Percentiles rank a stretch among this genome's conserved stretches.
These are phyloP conservation scores for Cercospora zeina DNA, from an alignment of 2,329 filamentous ascomycete genomes.

Conservation along the genomic window DNA sequence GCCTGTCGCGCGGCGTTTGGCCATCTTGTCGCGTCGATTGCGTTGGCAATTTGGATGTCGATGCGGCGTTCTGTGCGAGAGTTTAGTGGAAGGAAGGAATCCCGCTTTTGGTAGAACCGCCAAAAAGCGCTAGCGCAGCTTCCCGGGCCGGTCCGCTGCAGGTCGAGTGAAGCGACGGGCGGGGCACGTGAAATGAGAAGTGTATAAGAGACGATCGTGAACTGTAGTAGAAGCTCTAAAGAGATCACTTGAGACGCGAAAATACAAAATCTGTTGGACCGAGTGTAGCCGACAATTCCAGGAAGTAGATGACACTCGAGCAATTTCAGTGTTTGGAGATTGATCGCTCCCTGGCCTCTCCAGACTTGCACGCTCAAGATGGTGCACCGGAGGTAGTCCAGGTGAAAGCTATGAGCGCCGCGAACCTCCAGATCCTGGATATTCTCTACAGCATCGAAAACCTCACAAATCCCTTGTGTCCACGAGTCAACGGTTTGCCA, in stretches of 20 bases:
- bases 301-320: neutral
- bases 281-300: neutral
- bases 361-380: neutral
- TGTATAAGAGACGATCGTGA: too few species aligned
- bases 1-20: neutral
- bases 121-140: too few species aligned
- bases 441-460: neutral
- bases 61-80: too few species aligned
- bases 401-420: neutral
- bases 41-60: too few species aligned
- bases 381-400: neutral
- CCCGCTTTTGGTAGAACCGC: too few species aligned
- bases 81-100: too few species aligned
- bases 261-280: too few species aligned
- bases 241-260: too few species aligned
- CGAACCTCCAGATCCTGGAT: neutral
- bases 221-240: too few species aligned
- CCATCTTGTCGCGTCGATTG: neutral
- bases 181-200: too few species aligned
- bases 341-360: neutral
- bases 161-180: too few species aligned
- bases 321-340: neutral
- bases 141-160: too few species aligned
- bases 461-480: neutral
- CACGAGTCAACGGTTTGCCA: neutral